Evolutionary conservation across 352 stramenopile species (phyloP), one percentile per base, ranked within the genome.

Genomic region (Pythium myriotylum): DNA sequence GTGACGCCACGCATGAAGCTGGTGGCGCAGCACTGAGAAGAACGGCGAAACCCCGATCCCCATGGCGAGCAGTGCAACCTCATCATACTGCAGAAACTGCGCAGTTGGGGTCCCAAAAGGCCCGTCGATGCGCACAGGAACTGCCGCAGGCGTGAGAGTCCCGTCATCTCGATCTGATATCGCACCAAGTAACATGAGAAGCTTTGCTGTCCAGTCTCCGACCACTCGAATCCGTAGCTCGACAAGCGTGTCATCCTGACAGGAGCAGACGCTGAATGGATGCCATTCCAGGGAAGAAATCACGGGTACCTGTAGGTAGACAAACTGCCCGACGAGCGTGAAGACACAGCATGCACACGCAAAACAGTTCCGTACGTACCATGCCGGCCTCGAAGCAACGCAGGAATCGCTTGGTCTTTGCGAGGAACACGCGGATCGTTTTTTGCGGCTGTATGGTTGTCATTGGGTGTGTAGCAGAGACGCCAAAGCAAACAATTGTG

Each of bases 251-350:
- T 92, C 79, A 6, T 74, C 49, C 2, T 77, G 76, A 2, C 73
- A 73, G 1, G 78, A 90, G 9, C 74, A 76, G 20, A 95, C 57
- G 13, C 71, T 92, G 69, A 94, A 95, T 24, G 86, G 83, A 72
- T 94, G 86, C 86, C 84, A 95, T 66, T 94, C 74, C 10, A 78
- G 37, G 2, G 57, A 26, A 14, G 79, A 88, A 48, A 95, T 62
- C 14, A 43, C 50, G 9, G 76, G 74, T 4, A 90, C 63, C 33
- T 86, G 72, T n/a, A 94, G 24, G 47, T 89, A 91, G 7, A 83
- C 60, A 72, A 91, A 94, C 68, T 78, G 41, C n/a, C n/a, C 16
- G 2, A 39, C 4, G 23, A 16, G 16, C 33, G 32, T 26, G 41
- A 26, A 3, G 12, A 54, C 23, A n/a, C 20, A 52, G 7, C 41